Evolutionary conservation across 2,329 filamentous ascomycete species (phyloP).

Genomic region (Sarocladium brachiariae): DNA sequence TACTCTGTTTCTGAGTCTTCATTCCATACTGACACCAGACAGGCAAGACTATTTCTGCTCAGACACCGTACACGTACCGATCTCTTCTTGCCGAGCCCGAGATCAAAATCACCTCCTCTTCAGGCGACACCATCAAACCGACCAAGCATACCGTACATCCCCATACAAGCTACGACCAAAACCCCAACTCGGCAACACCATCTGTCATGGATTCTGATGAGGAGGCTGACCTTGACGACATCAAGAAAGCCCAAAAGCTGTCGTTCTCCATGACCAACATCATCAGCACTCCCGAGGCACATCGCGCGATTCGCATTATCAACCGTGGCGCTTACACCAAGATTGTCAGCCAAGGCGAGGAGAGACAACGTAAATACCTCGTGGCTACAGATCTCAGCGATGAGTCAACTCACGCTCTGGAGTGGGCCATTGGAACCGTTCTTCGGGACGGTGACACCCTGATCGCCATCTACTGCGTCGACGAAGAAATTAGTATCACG

Average conservation of each 20-base stretch:
- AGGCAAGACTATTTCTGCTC: slow-evolving; percentile 48
- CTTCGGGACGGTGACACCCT: slow-evolving; percentile 90
- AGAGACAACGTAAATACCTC: slow-evolving; percentile 79
- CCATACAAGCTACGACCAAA: slow-evolving; percentile 73
- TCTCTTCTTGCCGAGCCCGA: slow-evolving; percentile 61
- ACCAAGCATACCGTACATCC: slow-evolving; percentile 64
- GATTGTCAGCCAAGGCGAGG: slow-evolving; percentile 70
- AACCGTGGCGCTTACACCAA: slow-evolving; percentile 78
- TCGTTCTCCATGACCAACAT: slow-evolving; percentile 75
- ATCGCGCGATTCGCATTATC: slow-evolving; percentile 82
- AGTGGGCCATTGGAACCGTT: slow-evolving; percentile 96
- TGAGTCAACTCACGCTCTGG: slow-evolving; percentile 88
- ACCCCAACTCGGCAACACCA: slow-evolving; percentile 46
- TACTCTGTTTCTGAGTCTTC: background rate
- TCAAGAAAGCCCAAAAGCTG: slow-evolving; percentile 81
- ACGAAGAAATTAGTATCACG: slow-evolving; percentile 69
- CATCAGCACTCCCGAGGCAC: slow-evolving; percentile 65
- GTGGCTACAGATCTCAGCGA: slow-evolving; percentile 94
- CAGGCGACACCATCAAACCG: slow-evolving; percentile 52
- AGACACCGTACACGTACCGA: slow-evolving; percentile 49
- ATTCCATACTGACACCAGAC: slow-evolving; percentile 18
- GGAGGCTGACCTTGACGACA: slow-evolving; percentile 76
- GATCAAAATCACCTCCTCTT: slow-evolving; percentile 57
- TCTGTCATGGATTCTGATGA: slow-evolving; percentile 73
- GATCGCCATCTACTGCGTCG: slow-evolving; percentile 86